Evolutionary conservation across 2,329 filamentous ascomycete species (phyloP), one percentile per base, ranked within the genome.

Genomic region (Aspergillus amoenus): DNA sequence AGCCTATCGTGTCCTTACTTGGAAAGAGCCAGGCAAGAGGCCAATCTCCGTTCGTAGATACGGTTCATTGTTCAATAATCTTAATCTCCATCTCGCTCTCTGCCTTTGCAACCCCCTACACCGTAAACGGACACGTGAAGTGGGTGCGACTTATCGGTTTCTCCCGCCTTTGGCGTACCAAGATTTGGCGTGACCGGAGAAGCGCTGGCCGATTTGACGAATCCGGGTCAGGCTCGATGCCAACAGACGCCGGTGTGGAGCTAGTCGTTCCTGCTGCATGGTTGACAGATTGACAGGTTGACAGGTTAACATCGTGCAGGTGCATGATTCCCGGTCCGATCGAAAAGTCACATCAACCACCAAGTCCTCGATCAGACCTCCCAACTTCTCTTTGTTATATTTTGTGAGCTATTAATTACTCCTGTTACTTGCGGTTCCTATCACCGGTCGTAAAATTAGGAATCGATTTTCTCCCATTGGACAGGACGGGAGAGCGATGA

Each of bases 161-260:
- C 46, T 61, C 55, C 61, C 58, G 61, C 54, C 54, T 57, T 60
- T 61, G 59, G 59, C 42, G 61, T 61, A 64, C 61, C 63, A 65
- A 65, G 60, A 63, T 64, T 64, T 51, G 48, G 27, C 43, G 51
- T 41, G 42, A 41, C 60, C 52, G 53, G 60, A 59, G 60, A 59
- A 63, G 57, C 53, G 54, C 40, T 51, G 57, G 47, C 44, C 41
- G 32, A 52, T 42, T 58, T 60, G 56, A 57, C 48, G 47, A 60
- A 58, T 58, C 37, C 49, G 60, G 56, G 44, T 54, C 40, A 54
- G 43, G 45, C 50, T 53, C 55, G n/a, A 50, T 44, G 15, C 27
- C 46, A 55, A 44, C n/a, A 21, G 45, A 45, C 40, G 45, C 45
- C 27, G 52, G 43, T 40, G 27, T 40, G 39, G 39, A 55, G 45